A percentile compares a stretch with the other conserved stretches of the same genome.
Evolutionary conservation across 805 yeast genomes (phyloP).

Genomic region (Nakazawaea molendinolei): DNA sequence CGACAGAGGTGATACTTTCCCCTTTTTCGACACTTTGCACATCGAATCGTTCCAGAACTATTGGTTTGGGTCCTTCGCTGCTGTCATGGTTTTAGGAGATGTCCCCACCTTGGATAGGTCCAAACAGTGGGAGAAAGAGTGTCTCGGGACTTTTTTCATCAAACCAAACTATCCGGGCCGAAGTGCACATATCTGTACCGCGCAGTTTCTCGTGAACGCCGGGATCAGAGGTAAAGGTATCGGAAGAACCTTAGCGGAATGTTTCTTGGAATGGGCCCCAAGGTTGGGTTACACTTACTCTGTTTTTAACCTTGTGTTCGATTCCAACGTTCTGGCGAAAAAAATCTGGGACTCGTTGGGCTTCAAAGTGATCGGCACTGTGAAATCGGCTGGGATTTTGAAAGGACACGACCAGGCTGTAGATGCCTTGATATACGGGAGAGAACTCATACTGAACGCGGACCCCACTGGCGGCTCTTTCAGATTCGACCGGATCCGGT

Average conservation of each 20-base stretch:
- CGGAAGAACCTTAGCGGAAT: conserved; percentile 78
- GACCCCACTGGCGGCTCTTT: conserved; percentile 45
- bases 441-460: conserved; percentile 56
- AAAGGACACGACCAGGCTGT: conserved; percentile 82
- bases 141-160: conserved; percentile 80
- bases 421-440: conserved; percentile 81
- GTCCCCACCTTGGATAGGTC: conserved; percentile 37
- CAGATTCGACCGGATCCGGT: conserved; percentile 71
- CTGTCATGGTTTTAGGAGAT: conserved; percentile 76
- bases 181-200: conserved; percentile 88
- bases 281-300: conserved; percentile 80
- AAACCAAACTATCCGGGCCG: conserved; percentile 92
- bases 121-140: conserved; percentile 87
- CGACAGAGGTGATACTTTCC: conserved; percentile 80
- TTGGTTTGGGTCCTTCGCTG: conserved; percentile 87
- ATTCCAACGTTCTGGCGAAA: conserved; percentile 79
- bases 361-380: conserved; percentile 72
- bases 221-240: conserved; percentile 91
- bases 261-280: conserved; percentile 88
- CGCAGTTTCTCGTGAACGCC: conserved; percentile 82
- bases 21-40: conserved; percentile 75
- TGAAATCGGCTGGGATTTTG: conserved; percentile 83
- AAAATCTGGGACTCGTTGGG: conserved; percentile 69
- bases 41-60: conserved; percentile 71
- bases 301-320: conserved; percentile 80